phyloP scores from a whole-genome alignment of 805 yeast species.

The Schwanniomyces pseudopolymorphus region DNA sequence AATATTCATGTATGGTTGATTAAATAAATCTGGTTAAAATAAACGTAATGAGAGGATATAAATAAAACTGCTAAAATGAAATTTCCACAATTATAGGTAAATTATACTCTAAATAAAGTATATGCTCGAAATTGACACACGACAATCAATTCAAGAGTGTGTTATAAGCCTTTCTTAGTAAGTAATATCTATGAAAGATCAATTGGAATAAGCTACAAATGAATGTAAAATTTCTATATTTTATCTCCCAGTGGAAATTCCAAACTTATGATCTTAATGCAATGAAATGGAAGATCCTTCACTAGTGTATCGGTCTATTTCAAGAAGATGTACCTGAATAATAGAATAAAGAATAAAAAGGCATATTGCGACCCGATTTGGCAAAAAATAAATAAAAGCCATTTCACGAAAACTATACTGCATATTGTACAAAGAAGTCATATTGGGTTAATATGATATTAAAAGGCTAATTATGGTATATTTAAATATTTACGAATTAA shows the following conservation, averaged over 20 bases:
- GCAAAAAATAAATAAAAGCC: neutral
- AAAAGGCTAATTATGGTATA: neutral
- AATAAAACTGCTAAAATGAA: neutral
- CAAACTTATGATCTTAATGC: neutral
- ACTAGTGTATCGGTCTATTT: neutral
- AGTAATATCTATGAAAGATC: neutral
- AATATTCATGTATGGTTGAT: slow-evolving; percentile 14
- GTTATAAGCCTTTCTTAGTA: neutral
- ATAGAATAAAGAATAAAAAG: neutral
- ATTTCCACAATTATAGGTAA: neutral
- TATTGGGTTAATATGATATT: neutral
- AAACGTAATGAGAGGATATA: neutral
- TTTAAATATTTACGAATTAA: neutral
- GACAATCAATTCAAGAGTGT: neutral
- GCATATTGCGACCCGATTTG: slow-evolving; percentile 1
- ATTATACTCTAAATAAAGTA: neutral
- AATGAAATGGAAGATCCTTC: neutral
- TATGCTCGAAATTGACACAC: neutral
- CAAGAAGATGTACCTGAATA: neutral
- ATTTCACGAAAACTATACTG: neutral
- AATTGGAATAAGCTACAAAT: neutral
- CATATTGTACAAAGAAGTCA: neutral
- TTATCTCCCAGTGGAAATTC: neutral
- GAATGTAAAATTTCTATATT: neutral
- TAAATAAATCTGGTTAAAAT: neutral